Evolutionary conservation across 768 basidiomycete species (phyloP).

Genomic region (Leccinum arenicola): DNA sequence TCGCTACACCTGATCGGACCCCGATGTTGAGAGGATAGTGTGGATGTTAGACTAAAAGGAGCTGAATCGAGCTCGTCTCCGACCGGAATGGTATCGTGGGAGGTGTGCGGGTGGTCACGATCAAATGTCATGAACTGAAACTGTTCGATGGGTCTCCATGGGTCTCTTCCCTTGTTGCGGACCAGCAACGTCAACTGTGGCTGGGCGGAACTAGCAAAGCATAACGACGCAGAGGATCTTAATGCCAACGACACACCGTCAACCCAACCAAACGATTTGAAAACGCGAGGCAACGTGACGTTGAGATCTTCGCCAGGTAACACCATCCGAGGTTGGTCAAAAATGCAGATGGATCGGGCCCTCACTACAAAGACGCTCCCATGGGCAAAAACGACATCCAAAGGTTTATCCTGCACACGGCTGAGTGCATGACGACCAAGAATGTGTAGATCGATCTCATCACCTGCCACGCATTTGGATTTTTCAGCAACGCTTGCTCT

Average conservation of each 20-base stretch:
- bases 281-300: conserved; percentile 31
- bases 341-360: conserved; percentile 56
- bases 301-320: conserved; percentile 14
- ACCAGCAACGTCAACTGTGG: conserved; percentile 48
- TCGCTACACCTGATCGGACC: conserved; percentile 55
- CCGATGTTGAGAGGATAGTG: conserved; percentile 36
- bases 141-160: conserved; percentile 49
- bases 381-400: conserved; percentile 49
- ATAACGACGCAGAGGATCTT: not conserved
- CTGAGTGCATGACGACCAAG: conserved; percentile 9
- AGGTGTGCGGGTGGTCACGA: not conserved
- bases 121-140: conserved; percentile 52
- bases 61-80: conserved; percentile 35
- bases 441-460: conserved; percentile 9
- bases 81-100: conserved; percentile 17
- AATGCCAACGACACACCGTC: conserved; percentile 50
- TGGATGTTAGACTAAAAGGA: conserved; percentile 43
- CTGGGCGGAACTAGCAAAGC: not conserved
- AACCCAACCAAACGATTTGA: conserved; percentile 65
- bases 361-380: conserved; percentile 54
- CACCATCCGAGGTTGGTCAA: conserved; percentile 44
- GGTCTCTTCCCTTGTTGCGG: conserved; percentile 57
- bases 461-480: conserved; percentile 34
- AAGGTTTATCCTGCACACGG: conserved; percentile 42
- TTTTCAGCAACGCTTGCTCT: conserved; percentile 45